Evolutionary conservation across 306 rosid species (phyloP).

Genomic region (Gleditsia sinensis): DNA sequence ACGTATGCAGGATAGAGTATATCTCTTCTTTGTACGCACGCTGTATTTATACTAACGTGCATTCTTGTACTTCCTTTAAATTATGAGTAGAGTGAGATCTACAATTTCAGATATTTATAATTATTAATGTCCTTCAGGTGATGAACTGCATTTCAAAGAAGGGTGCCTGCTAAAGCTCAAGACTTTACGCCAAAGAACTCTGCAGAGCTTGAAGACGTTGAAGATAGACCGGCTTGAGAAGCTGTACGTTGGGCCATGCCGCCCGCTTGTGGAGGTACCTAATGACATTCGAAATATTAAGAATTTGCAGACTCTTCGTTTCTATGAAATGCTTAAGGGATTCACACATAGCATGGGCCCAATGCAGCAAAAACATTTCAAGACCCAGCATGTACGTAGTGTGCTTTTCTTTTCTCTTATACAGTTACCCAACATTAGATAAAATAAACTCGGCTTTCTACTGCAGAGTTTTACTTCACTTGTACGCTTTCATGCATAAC

Average conservation of each 20-base stretch:
- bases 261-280: not conserved
- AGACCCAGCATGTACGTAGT: not conserved
- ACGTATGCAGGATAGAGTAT: too few species aligned
- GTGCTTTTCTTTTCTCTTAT: too few species aligned
- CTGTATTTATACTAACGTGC: too few species aligned
- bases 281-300: not conserved
- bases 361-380: not conserved
- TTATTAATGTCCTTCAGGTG: too few species aligned
- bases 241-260: not conserved
- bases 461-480: too few species aligned
- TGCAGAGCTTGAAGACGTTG: not conserved
- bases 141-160: not conserved
- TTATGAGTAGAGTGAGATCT: too few species aligned
- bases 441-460: too few species aligned
- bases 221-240: not conserved
- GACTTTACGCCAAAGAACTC: not conserved
- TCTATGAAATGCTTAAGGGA: not conserved
- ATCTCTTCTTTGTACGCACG: too few species aligned
- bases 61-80: too few species aligned
- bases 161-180: not conserved
- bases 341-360: not conserved
- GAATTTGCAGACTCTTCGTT: not conserved
- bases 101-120: too few species aligned
- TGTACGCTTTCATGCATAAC: too few species aligned
- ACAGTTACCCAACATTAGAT: too few species aligned